Evolutionary conservation across 2,329 filamentous ascomycete species (phyloP).

Genomic region (Penicillium sp.): DNA sequence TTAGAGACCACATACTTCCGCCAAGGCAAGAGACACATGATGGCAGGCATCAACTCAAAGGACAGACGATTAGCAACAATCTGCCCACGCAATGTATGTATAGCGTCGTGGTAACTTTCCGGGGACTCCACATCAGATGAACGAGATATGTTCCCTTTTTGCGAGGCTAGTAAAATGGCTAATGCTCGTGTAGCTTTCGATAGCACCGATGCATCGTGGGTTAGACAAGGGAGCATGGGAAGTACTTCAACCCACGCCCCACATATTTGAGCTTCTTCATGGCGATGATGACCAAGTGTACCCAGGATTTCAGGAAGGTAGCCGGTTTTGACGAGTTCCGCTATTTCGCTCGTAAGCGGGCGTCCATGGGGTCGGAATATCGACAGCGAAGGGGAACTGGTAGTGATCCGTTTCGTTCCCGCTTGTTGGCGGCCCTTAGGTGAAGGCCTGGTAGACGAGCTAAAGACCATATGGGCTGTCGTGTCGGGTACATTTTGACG

Average conservation of each 20-base stretch:
- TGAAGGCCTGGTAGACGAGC: background rate
- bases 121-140: background rate
- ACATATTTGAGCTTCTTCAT: constrained; percentile 40
- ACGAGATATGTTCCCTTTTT: background rate
- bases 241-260: constrained; percentile 51
- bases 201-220: constrained; percentile 29
- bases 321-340: background rate
- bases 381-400: background rate
- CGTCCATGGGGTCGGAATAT: background rate
- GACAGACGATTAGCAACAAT: constrained; percentile 18
- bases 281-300: background rate
- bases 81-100: constrained; percentile 30
- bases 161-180: constrained; percentile 28
- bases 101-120: constrained; percentile 21
- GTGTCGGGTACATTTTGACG: background rate
- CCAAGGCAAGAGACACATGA: constrained; percentile 46
- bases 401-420: background rate
- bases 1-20: constrained; percentile 30
- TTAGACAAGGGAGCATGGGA: constrained; percentile 19
- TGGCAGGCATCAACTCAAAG: constrained; percentile 36
- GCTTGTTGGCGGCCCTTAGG: background rate
- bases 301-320: background rate
- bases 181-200: constrained; percentile 43
- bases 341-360: background rate
- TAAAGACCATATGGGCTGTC: background rate